Percentiles rank a stretch among this genome's conserved stretches.
phyloP scores from a whole-genome alignment of 2,329 filamentous ascomycete genomes.

The Ophiosphaerella korrae region DNA sequence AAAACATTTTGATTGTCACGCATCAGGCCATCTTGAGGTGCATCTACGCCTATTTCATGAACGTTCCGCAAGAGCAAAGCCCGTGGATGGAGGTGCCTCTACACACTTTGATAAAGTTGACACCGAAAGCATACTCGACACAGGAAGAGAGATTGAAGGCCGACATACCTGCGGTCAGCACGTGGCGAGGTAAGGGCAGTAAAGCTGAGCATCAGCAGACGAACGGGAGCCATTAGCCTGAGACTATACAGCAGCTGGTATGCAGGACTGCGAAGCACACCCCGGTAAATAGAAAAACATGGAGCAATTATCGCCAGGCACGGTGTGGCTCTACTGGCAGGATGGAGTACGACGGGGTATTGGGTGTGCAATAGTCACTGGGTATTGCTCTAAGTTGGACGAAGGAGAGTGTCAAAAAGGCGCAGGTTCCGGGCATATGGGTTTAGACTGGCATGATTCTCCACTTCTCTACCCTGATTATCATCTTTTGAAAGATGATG shows the following conservation, averaged over 20 bases:
- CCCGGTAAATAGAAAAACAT: background rate
- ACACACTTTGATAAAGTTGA: constrained; percentile 95
- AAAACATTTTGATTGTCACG: constrained; percentile 97
- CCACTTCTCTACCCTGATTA: constrained; percentile 5
- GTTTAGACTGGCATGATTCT: constrained; percentile 8
- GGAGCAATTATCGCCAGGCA: background rate
- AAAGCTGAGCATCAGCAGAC: constrained; percentile 79
- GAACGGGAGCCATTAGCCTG: constrained; percentile 30
- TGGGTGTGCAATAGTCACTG: background rate
- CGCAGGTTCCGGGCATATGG: constrained; percentile 2
- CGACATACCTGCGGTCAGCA: constrained; percentile 93
- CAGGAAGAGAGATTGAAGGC: constrained; percentile 86
- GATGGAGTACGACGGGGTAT: background rate
- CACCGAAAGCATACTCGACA: constrained; percentile 90
- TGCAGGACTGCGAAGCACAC: constrained; percentile 2
- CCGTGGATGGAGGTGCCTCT: constrained; percentile 99
- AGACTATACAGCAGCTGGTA: constrained; percentile 16
- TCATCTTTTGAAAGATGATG: background rate
- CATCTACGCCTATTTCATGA: constrained; percentile 99
- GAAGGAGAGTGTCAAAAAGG: background rate
- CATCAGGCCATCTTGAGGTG: constrained; percentile 96
- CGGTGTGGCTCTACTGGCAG: constrained; percentile 2
- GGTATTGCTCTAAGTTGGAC: background rate
- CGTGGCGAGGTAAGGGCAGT: constrained; percentile 92
- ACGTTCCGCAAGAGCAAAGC: constrained; percentile 87